Evolutionary conservation across 1,139 yeast species (phyloP), one percentile per base, ranked within the genome.

Genomic region (Debaryomyces fabryi): DNA sequence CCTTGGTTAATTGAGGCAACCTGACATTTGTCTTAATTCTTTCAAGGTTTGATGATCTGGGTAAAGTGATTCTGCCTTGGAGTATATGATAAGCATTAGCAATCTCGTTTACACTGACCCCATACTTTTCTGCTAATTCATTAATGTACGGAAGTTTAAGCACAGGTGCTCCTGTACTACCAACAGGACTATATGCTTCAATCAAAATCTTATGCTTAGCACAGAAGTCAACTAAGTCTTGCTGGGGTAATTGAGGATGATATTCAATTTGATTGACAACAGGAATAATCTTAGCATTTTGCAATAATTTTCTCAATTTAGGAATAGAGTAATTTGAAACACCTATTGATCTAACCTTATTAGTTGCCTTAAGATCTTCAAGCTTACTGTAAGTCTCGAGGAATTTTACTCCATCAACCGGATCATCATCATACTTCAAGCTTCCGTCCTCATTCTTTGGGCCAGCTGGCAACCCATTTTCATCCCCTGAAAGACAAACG

Each of bases 341-440:
- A 12, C 75, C 74, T 46, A 69, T 57, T 1, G 72, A 60, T 49
- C 52, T 65, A 3, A 62, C 69, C 47, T 69, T 72, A 7, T 53
- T 51, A 8, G 73, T 67, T 3, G 58, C 59, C 41, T 65, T 60
- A 43, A 81, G 66, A n/a, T 74, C 69, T 53, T 80, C 82, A 49
- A 83, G 52, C 29, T 65, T 68, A 51, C 74, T 69, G 59, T 80
- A 83, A 10, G 81, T 79, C 6, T 72, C 74, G 33, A 81, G 64
- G 57, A 64, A 81, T 39, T 68, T 68, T 12, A 62, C 59, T 0
- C 78, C 78, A 3, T 56, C 57, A 1, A 59, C 71, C 5, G 76
- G 77, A 43, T 74, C 76, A 52, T 68, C 74, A 50, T 71, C 83
- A 52, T 71, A 70, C 2, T 64, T 52, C 13, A 78, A 58, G 12